These are phyloP conservation scores for Epichloe typhina DNA, from an alignment of 2,329 filamentous ascomycete species.

Conservation along the genomic window DNA sequence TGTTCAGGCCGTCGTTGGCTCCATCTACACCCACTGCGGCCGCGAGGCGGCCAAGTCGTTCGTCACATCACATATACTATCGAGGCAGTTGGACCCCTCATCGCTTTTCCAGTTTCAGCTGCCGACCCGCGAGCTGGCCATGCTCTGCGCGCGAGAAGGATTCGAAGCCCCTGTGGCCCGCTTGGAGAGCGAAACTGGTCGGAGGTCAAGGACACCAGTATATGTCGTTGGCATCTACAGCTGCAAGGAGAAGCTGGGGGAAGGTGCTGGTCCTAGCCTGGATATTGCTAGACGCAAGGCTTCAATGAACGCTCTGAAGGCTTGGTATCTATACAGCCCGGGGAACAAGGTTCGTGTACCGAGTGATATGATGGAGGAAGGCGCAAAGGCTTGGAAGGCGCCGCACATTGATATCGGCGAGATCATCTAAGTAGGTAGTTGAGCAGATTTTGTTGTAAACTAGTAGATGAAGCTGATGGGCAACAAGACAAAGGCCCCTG, in stretches of 20 bases:
- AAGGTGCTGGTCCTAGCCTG: constrained; percentile 70
- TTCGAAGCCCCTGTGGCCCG: constrained; percentile 75
- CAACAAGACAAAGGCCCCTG: constrained; percentile 11
- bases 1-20: constrained; percentile 71
- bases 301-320: constrained; percentile 73
- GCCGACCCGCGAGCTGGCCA: constrained; percentile 70
- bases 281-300: constrained; percentile 67
- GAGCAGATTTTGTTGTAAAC: neutral
- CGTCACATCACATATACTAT: constrained; percentile 71
- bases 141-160: constrained; percentile 75
- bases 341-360: constrained; percentile 49
- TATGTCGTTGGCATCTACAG: constrained; percentile 92
- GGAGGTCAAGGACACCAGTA: constrained; percentile 71
- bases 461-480: constrained; percentile 1
- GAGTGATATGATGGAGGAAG: constrained; percentile 53
- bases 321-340: constrained; percentile 94
- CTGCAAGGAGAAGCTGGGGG: constrained; percentile 79
- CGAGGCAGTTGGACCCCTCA: constrained; percentile 62
- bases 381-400: constrained; percentile 50
- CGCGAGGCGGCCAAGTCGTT: constrained; percentile 68
- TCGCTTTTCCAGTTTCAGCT: constrained; percentile 72
- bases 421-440: constrained; percentile 34
- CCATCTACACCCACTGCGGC: constrained; percentile 76
- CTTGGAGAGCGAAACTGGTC: constrained; percentile 81
- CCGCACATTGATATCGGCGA: constrained; percentile 59